phyloP scores from a whole-genome alignment of 352 stramenopile species.

The Phytophthora quininea region DNA sequence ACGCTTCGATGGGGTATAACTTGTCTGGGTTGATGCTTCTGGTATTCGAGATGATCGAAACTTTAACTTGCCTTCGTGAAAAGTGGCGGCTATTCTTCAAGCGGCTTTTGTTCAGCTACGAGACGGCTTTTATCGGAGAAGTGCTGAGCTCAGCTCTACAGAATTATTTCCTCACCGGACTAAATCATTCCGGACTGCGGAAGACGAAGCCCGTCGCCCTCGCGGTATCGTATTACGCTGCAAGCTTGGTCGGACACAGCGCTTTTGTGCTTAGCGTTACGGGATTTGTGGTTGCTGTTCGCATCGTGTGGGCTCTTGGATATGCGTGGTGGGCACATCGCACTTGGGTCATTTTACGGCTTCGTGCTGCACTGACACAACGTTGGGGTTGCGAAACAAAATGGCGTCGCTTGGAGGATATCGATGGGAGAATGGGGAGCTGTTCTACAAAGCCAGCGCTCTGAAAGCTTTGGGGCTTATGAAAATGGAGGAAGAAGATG shows the following conservation, averaged over 20 bases:
- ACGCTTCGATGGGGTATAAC: not conserved
- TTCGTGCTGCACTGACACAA: conserved; percentile 17
- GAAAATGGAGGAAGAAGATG: conserved; percentile 17
- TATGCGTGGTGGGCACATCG: not conserved
- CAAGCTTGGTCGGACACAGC: not conserved
- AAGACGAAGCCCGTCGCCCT: not conserved
- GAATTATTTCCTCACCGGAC: not conserved
- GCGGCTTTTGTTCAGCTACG: not conserved
- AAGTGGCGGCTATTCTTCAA: not conserved
- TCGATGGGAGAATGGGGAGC: conserved; percentile 6
- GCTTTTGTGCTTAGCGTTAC: not conserved
- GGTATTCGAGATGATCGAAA: not conserved
- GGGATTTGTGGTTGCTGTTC: not conserved
- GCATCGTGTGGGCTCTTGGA: not conserved
- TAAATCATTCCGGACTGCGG: not conserved
- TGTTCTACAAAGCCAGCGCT: conserved; percentile 11
- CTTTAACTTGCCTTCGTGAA: not conserved
- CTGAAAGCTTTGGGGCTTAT: conserved; percentile 26
- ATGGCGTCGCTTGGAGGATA: conserved; percentile 19
- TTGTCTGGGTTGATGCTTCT: not conserved
- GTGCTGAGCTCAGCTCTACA: too few species aligned
- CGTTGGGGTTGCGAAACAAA: conserved; percentile 13
- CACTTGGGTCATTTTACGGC: not conserved
- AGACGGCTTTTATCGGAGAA: too few species aligned
- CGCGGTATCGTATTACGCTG: not conserved